Base-by-base conservation (phyloP, 208 protist species). In the Herpetomonas muscarum region DNA sequence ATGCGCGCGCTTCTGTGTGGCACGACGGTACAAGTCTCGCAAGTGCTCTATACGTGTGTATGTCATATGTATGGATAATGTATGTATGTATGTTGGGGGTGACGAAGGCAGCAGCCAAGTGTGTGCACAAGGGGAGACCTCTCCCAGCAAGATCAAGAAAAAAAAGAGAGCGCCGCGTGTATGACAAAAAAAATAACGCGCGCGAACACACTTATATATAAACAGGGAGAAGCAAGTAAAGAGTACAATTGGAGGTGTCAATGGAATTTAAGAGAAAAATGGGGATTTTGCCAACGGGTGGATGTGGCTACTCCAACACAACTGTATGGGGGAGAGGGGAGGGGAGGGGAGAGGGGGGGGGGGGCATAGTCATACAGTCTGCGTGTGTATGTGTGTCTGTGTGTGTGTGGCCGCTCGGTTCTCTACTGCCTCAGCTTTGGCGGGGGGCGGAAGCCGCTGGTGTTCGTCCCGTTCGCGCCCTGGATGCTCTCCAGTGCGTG, bases 171-270 rank as follows among this genome's bases (percentile, higher is more conserved):
- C 19, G 13, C 15, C n/a, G 32, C 48, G 34, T 25, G 32, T 58
- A 26, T 58, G 56, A 48, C 22, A 47, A 19, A 61, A 37, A 52
- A 64, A 52, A 37, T 36, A 51, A 64, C 58, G 55, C 15, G 52
- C 30, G 15, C 22, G 24, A 28, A 25, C 7, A 25, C 13, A 6
- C 61, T 45, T 26, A 26, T 17, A 49, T n/a, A 49, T 21, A 51
- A 34, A 22, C 1, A 25, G 47, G 13, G 12, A 48, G 30, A 13
- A 47, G 22, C 25, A 53, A 21, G 45, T 10, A 59, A 52, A 41
- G 2, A 54, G 3, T 21, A 2, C 36, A 46, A 6, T 28, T 2
- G 19, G 51, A 1, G 46, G 15, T 49, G 7, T 0, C 41, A 24
- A 60, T 22, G 34, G 17, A 36, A 57, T 12, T 3, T 36, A 34